A percentile compares a stretch with the other conserved stretches of the same genome.
Conservation (phyloP, 1,284 basidiomycete species). For the Phellopilus nigrolimitatus region DNA sequence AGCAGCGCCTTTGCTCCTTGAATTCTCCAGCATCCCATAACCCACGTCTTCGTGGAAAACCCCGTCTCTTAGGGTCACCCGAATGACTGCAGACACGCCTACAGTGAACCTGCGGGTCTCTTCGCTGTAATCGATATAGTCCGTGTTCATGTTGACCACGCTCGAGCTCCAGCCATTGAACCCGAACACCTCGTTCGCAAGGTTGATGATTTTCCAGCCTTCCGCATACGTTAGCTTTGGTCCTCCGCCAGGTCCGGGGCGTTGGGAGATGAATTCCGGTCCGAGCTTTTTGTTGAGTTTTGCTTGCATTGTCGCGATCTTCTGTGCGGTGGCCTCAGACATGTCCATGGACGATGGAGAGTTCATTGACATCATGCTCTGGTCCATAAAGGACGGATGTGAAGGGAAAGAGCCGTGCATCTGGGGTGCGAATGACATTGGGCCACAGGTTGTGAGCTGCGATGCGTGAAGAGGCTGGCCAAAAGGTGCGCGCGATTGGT, state of each 20-base stretch:
- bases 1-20: constrained; percentile 78
- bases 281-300: constrained; percentile 87
- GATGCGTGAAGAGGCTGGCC: constrained; percentile 26
- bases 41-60: constrained; percentile 92
- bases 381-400: constrained; percentile 15
- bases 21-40: constrained; percentile 84
- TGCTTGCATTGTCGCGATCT: constrained; percentile 72
- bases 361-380: constrained; percentile 10
- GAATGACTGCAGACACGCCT: constrained; percentile 81
- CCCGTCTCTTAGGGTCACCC: constrained; percentile 86
- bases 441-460: constrained; percentile 40
- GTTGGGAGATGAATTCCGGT: constrained; percentile 86
- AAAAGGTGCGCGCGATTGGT: constrained; percentile 31
- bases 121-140: constrained; percentile 68
- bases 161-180: constrained; percentile 97
- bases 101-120: constrained; percentile 66
- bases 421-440: constrained; percentile 52
- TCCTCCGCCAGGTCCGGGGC: constrained; percentile 85
- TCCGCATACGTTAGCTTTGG: constrained; percentile 92
- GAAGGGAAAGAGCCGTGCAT: constrained; percentile 43
- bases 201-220: constrained; percentile 94
- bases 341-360: constrained; percentile 38
- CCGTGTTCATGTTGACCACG: constrained; percentile 73
- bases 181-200: constrained; percentile 98
- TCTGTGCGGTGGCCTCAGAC: constrained; percentile 53